Percentiles rank a stretch among this genome's conserved stretches.
phyloP scores from a whole-genome alignment of 768 basidiomycete species.

The Psilocybe cubensis region DNA sequence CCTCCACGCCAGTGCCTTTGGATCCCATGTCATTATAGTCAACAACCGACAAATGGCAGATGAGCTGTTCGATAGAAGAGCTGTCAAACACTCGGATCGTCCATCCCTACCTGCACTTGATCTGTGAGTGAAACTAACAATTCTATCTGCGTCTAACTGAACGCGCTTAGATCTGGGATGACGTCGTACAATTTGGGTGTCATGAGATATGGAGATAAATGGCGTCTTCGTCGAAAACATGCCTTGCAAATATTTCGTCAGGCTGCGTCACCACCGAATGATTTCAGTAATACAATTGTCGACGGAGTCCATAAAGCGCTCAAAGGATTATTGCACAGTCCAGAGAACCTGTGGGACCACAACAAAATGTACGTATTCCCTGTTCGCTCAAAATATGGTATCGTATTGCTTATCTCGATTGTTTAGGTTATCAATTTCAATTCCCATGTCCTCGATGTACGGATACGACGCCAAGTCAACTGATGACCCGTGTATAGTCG shows the following conservation, averaged over 20 bases:
- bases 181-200: conserved; percentile 25
- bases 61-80: conserved; percentile 14
- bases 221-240: conserved; percentile 24
- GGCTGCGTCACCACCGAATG: background rate
- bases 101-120: background rate
- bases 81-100: conserved; percentile 10
- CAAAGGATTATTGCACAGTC: conserved; percentile 10
- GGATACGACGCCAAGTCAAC: conserved; percentile 17
- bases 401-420: background rate
- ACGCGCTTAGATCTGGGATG: conserved; percentile 12
- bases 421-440: conserved; percentile 16
- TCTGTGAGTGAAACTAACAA: conserved; percentile 10
- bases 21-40: conserved; percentile 5
- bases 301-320: conserved; percentile 15
- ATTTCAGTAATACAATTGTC: conserved; percentile 16
- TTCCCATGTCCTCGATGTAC: conserved; percentile 20
- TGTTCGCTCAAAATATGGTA: background rate
- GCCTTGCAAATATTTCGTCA: conserved; percentile 27
- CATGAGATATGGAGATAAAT: conserved; percentile 26
- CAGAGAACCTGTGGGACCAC: conserved; percentile 13
- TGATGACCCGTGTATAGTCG: conserved; percentile 14
- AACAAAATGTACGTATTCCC: conserved; percentile 8
- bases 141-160: too few species aligned
- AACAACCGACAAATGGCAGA: conserved; percentile 12
- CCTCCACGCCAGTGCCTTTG: conserved; percentile 3